Conservation (phyloP, 129 eudicot genomes). For the Flaveria brownii region DNA sequence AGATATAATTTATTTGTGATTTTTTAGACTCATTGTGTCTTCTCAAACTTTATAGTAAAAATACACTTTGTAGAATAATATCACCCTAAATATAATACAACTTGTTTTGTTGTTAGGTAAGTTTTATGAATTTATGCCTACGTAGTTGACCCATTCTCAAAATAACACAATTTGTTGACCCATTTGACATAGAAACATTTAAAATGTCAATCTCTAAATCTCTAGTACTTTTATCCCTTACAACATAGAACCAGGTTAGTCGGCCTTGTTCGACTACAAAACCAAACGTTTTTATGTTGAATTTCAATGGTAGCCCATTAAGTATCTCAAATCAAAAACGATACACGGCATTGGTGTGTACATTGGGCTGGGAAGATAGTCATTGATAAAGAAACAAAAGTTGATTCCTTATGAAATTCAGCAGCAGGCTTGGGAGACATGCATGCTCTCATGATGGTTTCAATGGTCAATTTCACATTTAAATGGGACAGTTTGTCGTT, state of each 20-base stretch:
- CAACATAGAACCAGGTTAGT: no score
- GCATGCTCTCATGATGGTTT: constrained; percentile 37
- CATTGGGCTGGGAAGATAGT: neutral
- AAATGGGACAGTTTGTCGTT: constrained; percentile 26
- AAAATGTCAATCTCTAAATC: constrained; percentile 2
- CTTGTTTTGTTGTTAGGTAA: neutral
- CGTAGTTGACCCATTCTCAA: neutral
- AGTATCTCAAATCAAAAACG: neutral
- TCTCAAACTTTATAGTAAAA: no score
- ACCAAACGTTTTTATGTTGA: neutral
- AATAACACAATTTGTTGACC: neutral
- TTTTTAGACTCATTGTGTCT: no score
- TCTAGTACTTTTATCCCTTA: neutral
- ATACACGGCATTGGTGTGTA: neutral
- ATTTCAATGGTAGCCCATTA: neutral
- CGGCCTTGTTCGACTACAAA: neutral
- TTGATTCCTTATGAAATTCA: constrained; percentile 12
- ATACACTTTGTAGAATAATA: no score
- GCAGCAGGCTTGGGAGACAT: constrained; percentile 18
- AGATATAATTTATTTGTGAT: no score
- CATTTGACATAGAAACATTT: neutral
- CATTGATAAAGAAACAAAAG: neutral
- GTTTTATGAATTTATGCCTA: neutral
- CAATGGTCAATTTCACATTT: constrained; percentile 24
- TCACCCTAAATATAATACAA: no score